Evolutionary conservation across 345 rosid genomes (phyloP), one percentile per base, ranked within the genome.

Genomic region (Anacardium occidentale): DNA sequence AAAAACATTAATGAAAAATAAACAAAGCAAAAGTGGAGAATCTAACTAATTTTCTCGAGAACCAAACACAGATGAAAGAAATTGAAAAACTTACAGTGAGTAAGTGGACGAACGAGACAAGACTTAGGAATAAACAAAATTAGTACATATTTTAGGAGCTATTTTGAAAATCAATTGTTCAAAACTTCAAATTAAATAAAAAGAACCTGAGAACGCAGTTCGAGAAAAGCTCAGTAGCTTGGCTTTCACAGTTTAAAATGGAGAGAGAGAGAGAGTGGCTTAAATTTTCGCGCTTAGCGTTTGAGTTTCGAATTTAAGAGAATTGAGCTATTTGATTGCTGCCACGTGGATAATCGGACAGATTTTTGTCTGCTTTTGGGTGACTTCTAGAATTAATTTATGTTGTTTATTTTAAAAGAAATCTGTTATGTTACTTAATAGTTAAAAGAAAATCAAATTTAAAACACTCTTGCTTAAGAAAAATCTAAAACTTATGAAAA

Each of bases 201-300:
- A 25, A n/a, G 24, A 57, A 74, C 26, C 32, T 5, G 65, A 26
- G 59, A 53, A 40, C 66, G 37, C 9, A 69, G 22, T 48, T 50
- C 74, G 72, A 69, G 72, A 61, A 66, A 53, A 9, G 12, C 62
- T 68, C 44, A 52, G 51, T 62, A 47, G 17, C 25, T 32, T 54
- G 12, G 48, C 52, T 21, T 48, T 20, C 2, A 3, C 65, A 8
- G 61, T 62, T 50, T 21, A 17, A 57, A n/a, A 21, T 25, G 17
- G 53, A 24, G 57, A 26, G 69, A 63, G 51, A 48, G 74, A 34
- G 73, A 44, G 15, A 40, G 10, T 25, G 52, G 69, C 78, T 81
- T 87, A 50, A 80, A 75, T 81, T 85, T 86, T 87, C 85, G 91
- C 91, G 91, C 90, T 77, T 75, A 55, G 48, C 21, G 29, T 58